phyloP scores from a whole-genome alignment of 805 yeast species.

The Kluyveromyces aestuarii region DNA sequence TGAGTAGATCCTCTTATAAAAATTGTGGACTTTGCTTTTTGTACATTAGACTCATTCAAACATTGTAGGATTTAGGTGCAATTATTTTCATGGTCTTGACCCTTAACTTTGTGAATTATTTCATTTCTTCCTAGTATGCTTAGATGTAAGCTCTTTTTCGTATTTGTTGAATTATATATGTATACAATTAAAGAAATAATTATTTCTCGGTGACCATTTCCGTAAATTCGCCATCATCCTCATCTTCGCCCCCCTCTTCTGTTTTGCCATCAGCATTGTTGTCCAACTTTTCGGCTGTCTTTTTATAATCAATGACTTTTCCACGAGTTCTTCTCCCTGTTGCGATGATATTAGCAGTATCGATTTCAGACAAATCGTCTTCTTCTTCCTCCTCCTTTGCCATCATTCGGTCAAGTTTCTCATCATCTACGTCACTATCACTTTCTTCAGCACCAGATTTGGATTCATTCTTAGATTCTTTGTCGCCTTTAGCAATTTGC shows the following conservation, averaged over 20 bases:
- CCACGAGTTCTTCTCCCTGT: conserved; percentile 87
- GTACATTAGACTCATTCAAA: not conserved
- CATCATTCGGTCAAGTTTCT: conserved; percentile 36
- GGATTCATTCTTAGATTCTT: conserved; percentile 25
- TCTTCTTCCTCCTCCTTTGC: conserved; percentile 61
- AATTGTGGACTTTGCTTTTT: not conserved
- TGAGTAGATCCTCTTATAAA: not conserved
- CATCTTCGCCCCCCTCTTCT: conserved; percentile 37
- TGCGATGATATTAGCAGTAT: conserved; percentile 73
- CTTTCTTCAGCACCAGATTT: conserved; percentile 29
- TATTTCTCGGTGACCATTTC: conserved; percentile 24
- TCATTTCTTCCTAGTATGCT: too few species aligned
- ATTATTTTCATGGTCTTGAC: not conserved
- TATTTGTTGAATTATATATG: not conserved
- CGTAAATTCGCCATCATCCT: conserved; percentile 44
- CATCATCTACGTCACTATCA: conserved; percentile 46
- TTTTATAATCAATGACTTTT: conserved; percentile 72
- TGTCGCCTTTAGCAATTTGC: conserved; percentile 49
- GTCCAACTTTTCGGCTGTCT: conserved; percentile 66
- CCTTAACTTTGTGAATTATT: not conserved
- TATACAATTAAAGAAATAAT: not conserved
- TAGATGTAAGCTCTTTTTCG: not conserved
- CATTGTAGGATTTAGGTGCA: not conserved
- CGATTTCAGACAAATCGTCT: conserved; percentile 74
- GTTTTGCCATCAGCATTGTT: conserved; percentile 32